A percentile compares a stretch with the other conserved stretches of the same genome.
Conservation (phyloP, 441 rosid species). For the Aleurites moluccanus region DNA sequence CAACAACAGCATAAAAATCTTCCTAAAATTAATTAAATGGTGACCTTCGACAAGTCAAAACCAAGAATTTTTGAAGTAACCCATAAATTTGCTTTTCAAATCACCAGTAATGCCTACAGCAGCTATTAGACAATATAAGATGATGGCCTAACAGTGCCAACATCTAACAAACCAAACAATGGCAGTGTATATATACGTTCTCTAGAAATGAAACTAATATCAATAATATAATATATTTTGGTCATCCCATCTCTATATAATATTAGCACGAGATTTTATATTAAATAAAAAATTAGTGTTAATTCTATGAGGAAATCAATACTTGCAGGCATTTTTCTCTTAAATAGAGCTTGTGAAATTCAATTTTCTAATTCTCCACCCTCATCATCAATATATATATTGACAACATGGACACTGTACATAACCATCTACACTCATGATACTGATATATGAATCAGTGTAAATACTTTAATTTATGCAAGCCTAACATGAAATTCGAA, state of each 20-base stretch:
- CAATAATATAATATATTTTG: background rate
- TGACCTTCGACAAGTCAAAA: slow-evolving; percentile 24
- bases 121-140: slow-evolving; percentile 10
- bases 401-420: background rate
- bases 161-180: background rate
- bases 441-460: background rate
- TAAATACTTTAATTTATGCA: background rate
- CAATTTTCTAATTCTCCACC: background rate
- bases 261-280: background rate
- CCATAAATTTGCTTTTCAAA: slow-evolving; percentile 15
- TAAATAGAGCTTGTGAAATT: background rate
- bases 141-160: background rate
- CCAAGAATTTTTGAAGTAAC: slow-evolving; percentile 14
- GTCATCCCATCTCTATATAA: too few species aligned
- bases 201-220: background rate
- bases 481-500: slow-evolving; percentile 4
- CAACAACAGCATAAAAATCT: slow-evolving; percentile 98
- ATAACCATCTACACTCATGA: background rate
- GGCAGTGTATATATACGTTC: background rate
- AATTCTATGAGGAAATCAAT: background rate
- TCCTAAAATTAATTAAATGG: slow-evolving; percentile 55
- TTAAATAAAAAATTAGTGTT: background rate
- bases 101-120: slow-evolving; percentile 1
- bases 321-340: background rate
- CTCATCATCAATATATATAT: background rate